These are phyloP conservation scores for Letharia columbiana DNA, from an alignment of 495 filamentous ascomycete species.

Conservation along the genomic window DNA sequence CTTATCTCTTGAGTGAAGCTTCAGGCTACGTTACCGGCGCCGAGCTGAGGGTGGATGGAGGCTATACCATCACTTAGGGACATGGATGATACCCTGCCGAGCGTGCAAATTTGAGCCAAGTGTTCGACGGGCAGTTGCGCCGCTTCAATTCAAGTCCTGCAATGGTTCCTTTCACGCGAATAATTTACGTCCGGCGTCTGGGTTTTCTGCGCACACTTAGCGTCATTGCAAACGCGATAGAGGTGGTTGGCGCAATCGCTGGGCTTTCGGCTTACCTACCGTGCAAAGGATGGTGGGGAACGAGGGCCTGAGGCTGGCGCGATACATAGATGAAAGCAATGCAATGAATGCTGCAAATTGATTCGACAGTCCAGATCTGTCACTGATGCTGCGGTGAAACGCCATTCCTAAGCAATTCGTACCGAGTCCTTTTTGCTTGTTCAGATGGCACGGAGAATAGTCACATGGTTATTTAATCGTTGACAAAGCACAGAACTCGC, in stretches of 20 bases:
- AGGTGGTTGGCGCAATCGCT: neutral
- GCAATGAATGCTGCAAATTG: neutral
- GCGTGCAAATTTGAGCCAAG: neutral
- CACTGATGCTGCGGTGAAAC: too few relatives aligned
- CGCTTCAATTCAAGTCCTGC: neutral
- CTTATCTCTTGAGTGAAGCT: slow-evolving; percentile 82
- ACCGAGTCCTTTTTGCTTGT: too few relatives aligned
- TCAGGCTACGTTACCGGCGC: slow-evolving; percentile 80
- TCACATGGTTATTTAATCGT: too few relatives aligned
- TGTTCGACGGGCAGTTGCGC: neutral
- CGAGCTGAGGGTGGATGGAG: slow-evolving; percentile 83
- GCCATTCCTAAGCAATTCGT: too few relatives aligned
- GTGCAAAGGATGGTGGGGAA: neutral
- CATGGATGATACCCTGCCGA: neutral
- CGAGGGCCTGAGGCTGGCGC: neutral
- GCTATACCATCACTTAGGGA: slow-evolving; percentile 71
- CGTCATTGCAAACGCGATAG: neutral
- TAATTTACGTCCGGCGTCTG: neutral
- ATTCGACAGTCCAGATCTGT: neutral
- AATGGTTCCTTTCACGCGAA: neutral
- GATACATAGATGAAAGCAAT: neutral
- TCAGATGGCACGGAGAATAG: too few relatives aligned
- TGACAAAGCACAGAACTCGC: too few relatives aligned
- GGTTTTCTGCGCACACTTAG: neutral
- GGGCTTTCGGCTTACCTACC: neutral